Evolutionary conservation across 2,329 filamentous ascomycete genomes (phyloP), one percentile per base, ranked within the genome.

Genomic region (Pseudogymnoascus sp.): DNA sequence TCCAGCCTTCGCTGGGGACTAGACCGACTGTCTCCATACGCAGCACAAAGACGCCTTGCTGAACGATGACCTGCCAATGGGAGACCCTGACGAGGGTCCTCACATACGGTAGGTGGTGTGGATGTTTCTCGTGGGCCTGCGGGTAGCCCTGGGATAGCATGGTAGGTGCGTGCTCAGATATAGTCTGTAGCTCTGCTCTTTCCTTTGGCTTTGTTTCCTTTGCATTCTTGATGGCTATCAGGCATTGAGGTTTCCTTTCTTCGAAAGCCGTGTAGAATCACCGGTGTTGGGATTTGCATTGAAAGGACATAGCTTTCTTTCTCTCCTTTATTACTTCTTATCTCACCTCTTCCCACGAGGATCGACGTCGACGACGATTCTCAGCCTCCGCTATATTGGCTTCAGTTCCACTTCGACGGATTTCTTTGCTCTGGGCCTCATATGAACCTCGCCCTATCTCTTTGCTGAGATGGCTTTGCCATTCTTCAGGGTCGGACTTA

Each of bases 391-490:
- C 16, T 54, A 30, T 54, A 54, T 30, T 32, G 25, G 9, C n/a
- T 9, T 8, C 43, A 54, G 43, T 54, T 32, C 32, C 25, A 9
- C 5, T 54, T 54, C 3, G 47, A 32, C 47, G n/a, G 4, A 54
- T 54, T 32, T 9, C 25, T 32, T 32, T 54, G 9, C 28, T 14
- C 18, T n/a, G 16, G 14, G 28, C 57, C 35, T 38, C 35, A 58
- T 39, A 58, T 58, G 57, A 58, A 39, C 32, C 8, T 58, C 20
- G 3, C 32, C 18, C 35, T n/a, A 39, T 39, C 32, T 58, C 35
- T 39, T 58, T 58, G 57, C 57, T 58, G 57, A 58, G 57, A 58
- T 58, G 57, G 32, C 57, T 8, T 37, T 39, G 32, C 32, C 57
- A 30, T 35, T 39, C 12, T 39, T 39, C 18, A 25, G 35, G 32